Percentiles rank a stretch among this genome's conserved stretches.
phyloP scores from a whole-genome alignment of 768 basidiomycete genomes.

The Pholiota molesta region DNA sequence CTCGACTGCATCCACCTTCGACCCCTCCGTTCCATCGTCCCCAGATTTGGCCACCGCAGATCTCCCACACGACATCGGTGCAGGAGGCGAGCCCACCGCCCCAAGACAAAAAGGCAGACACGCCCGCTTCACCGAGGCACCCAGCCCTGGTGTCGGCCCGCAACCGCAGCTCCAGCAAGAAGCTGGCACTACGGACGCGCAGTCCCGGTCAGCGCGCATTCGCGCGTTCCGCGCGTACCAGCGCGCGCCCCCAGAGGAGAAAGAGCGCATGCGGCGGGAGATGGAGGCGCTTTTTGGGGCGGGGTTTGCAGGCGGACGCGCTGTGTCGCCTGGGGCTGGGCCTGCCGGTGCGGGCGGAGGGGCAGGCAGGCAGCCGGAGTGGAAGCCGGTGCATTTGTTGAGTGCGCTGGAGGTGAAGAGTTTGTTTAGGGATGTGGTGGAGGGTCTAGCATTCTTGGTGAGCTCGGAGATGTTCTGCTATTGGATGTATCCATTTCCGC shows the following conservation, averaged over 20 bases:
- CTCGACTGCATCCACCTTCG: slow-evolving; percentile 28
- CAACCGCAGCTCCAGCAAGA: slow-evolving; percentile 6
- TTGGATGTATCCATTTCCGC: no score
- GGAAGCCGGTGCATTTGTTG: slow-evolving; percentile 82
- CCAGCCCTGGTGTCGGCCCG: not conserved
- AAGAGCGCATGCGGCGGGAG: slow-evolving; percentile 59
- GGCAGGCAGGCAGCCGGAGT: slow-evolving; percentile 25
- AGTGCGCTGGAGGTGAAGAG: slow-evolving; percentile 84
- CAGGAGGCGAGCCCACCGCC: slow-evolving; percentile 7
- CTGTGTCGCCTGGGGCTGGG: not conserved
- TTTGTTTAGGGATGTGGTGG: slow-evolving; percentile 82
- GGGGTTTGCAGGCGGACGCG: not conserved
- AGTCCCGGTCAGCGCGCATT: slow-evolving; percentile 72
- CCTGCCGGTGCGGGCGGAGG: slow-evolving; percentile 17
- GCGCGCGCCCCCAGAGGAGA: slow-evolving; percentile 63
- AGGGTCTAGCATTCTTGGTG: slow-evolving; percentile 88
- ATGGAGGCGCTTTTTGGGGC: slow-evolving; percentile 33
- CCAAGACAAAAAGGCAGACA: slow-evolving; percentile 12
- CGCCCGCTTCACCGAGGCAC: slow-evolving; percentile 7
- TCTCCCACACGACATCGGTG: slow-evolving; percentile 10
- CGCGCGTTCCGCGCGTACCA: slow-evolving; percentile 75
- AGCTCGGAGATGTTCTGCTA: slow-evolving; percentile 26
- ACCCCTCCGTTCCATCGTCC: slow-evolving; percentile 23
- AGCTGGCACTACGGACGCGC: slow-evolving; percentile 30
- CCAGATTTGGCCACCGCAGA: slow-evolving; percentile 1